Conservation (phyloP, 257 asterid species). For the Ilex asprella region DNA sequence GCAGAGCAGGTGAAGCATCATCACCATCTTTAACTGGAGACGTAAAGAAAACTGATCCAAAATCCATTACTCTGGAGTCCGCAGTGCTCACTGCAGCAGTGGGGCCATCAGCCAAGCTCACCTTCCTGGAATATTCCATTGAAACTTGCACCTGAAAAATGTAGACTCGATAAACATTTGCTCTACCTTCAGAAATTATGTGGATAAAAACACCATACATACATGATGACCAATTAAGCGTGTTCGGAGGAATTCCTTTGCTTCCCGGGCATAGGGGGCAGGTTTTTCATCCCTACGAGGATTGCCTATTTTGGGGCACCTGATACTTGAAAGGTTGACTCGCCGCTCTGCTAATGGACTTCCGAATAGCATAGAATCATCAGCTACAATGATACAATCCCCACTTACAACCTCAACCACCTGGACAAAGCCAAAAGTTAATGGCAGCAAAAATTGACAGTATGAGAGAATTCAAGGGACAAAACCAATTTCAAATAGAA, state of each 20-base stretch:
- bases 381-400: constrained; percentile 84
- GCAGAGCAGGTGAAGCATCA: constrained; percentile 32
- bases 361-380: constrained; percentile 87
- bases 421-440: constrained; percentile 30
- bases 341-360: constrained; percentile 93
- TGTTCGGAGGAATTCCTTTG: constrained; percentile 87
- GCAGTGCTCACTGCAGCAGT: constrained; percentile 39
- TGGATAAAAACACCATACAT: constrained; percentile 9
- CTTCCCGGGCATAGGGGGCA: constrained; percentile 96
- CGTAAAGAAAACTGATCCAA: constrained; percentile 81
- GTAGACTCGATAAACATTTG: not conserved
- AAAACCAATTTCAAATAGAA: not conserved
- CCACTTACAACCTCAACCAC: constrained; percentile 92
- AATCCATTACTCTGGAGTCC: constrained; percentile 84
- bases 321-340: constrained; percentile 88
- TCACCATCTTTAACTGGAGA: constrained; percentile 63
- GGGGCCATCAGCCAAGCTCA: constrained; percentile 63
- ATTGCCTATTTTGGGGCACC: constrained; percentile 93
- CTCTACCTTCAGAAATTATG: not conserved
- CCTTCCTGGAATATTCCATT: constrained; percentile 95
- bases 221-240: constrained; percentile 92
- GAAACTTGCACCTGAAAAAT: constrained; percentile 75
- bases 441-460: constrained; percentile 5
- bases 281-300: constrained; percentile 92
- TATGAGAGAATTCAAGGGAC: not conserved